phyloP scores from a whole-genome alignment of 176 grass and related monocot genomes.

The Saccharum spontaneum region DNA sequence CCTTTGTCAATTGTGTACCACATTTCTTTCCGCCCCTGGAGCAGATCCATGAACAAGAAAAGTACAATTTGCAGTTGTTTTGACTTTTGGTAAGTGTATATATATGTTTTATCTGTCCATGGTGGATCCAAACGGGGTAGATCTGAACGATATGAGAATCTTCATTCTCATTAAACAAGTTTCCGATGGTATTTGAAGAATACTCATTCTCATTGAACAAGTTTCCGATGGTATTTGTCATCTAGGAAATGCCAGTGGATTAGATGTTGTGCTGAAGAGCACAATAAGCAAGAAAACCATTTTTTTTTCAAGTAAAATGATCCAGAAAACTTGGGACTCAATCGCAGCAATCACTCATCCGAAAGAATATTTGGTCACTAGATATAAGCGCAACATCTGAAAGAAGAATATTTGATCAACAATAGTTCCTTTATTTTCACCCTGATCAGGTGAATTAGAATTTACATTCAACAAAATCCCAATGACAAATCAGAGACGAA shows the following conservation, averaged over 20 bases:
- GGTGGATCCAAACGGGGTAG: background rate
- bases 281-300: background rate
- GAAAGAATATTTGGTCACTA: background rate
- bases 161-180: background rate
- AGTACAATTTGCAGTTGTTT: background rate
- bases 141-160: background rate
- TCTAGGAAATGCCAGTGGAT: background rate
- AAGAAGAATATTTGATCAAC: background rate
- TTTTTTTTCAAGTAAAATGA: no score
- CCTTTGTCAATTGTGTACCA: slow-evolving; percentile 24
- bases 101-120: background rate
- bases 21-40: background rate
- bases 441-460: slow-evolving; percentile 1
- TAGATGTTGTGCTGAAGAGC: background rate
- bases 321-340: background rate
- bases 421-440: slow-evolving; percentile 11
- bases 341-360: background rate
- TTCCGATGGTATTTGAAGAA: background rate
- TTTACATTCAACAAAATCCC: background rate
- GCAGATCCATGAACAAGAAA: background rate
- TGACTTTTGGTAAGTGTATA: background rate
- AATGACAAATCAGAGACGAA: background rate
- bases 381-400: background rate
- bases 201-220: background rate
- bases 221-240: background rate